phyloP scores from a whole-genome alignment of 2,329 filamentous ascomycete species.

The Fusarium subtropicale region DNA sequence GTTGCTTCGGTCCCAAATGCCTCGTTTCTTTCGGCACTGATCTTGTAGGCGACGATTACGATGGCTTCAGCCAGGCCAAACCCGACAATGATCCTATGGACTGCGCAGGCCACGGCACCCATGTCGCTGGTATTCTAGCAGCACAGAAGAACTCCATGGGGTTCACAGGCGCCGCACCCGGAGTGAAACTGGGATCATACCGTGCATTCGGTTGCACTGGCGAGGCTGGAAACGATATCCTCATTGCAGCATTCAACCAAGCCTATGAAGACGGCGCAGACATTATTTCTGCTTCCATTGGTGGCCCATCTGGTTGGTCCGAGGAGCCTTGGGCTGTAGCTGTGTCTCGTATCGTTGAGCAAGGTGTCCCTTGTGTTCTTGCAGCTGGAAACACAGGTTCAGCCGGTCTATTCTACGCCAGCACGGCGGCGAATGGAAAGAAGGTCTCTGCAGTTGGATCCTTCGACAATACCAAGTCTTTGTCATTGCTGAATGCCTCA shows the following conservation, averaged over 20 bases:
- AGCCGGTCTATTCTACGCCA: conserved; percentile 62
- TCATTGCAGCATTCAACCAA: conserved; percentile 69
- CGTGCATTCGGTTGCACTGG: conserved; percentile 68
- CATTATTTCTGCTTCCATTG: conserved; percentile 68
- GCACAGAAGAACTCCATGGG: conserved; percentile 65
- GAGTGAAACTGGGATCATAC: conserved; percentile 67
- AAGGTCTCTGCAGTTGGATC: conserved; percentile 62
- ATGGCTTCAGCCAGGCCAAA: conserved; percentile 53
- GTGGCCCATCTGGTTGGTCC: conserved; percentile 63
- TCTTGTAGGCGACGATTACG: conserved; percentile 67
- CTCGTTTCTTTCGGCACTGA: conserved; percentile 69
- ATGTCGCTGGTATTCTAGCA: conserved; percentile 72
- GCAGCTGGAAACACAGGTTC: conserved; percentile 65
- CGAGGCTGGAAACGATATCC: conserved; percentile 63
- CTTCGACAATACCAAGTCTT: conserved; percentile 60
- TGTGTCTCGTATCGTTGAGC: conserved; percentile 64
- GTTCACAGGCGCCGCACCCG: conserved; percentile 69
- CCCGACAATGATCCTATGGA: conserved; percentile 66
- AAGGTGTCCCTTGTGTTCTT: conserved; percentile 64
- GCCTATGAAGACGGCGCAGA: conserved; percentile 70
- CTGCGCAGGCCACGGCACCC: conserved; percentile 70
- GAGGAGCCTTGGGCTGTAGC: conserved; percentile 63
- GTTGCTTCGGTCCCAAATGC: conserved; percentile 70
- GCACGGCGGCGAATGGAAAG: conserved; percentile 61
- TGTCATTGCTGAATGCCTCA: conserved; percentile 57